Percentiles rank a stretch among this genome's conserved stretches.
Evolutionary conservation across 257 asterid genomes (phyloP).

Genomic region (Nicotiana sylvestris): DNA sequence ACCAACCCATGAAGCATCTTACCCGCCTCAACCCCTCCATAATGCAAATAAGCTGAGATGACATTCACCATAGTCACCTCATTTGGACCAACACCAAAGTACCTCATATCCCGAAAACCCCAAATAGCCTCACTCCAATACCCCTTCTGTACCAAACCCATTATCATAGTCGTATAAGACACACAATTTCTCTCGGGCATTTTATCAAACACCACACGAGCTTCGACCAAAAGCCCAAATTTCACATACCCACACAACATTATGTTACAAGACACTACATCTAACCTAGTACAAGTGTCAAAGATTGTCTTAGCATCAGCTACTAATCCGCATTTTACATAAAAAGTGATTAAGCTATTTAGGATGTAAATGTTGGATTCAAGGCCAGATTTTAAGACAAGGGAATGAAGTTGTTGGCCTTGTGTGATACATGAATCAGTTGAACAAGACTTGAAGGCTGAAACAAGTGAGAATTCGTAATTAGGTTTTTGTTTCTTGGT

Average conservation of each 20-base stretch:
- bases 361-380: slow-evolving; percentile 50
- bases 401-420: slow-evolving; percentile 65
- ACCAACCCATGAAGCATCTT: slow-evolving; percentile 63
- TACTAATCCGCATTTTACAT: slow-evolving; percentile 56
- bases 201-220: slow-evolving; percentile 62
- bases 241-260: slow-evolving; percentile 59
- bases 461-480: slow-evolving; percentile 47
- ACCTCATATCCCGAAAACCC: slow-evolving; percentile 63
- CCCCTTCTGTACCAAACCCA: slow-evolving; percentile 62
- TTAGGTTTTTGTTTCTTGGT: slow-evolving; percentile 26
- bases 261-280: slow-evolving; percentile 65
- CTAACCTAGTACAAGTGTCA: slow-evolving; percentile 35
- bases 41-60: slow-evolving; percentile 51
- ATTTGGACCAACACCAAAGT: slow-evolving; percentile 52
- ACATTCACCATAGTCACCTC: slow-evolving; percentile 81
- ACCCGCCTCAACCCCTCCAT: slow-evolving; percentile 31
- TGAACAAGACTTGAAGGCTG: slow-evolving; percentile 62
- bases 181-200: slow-evolving; percentile 61
- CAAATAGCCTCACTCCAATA: slow-evolving; percentile 39
- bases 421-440: slow-evolving; percentile 32
- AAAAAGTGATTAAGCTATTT: slow-evolving; percentile 82
- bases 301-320: slow-evolving; percentile 48
- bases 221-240: slow-evolving; percentile 45
- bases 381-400: slow-evolving; percentile 56
- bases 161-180: slow-evolving; percentile 77